A percentile compares a stretch with the other conserved stretches of the same genome.
Conservation (phyloP, 2,329 filamentous ascomycete genomes). For the Hypoxylon sp. region DNA sequence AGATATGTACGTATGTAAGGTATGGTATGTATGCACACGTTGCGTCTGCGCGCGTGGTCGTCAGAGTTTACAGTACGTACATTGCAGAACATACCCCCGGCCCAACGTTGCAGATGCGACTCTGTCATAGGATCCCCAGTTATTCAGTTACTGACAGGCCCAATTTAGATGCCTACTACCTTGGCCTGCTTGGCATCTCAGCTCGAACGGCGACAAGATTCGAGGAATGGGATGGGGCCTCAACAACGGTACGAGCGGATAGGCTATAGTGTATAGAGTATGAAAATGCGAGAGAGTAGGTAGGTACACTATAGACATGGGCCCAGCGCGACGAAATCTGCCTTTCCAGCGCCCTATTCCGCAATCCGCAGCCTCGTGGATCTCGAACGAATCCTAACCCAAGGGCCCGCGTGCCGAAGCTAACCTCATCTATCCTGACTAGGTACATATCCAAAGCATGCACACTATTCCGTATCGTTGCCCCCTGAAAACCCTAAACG, state of each 20-base stretch:
- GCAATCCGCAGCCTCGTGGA: constrained; percentile 26
- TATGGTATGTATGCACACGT: constrained; percentile 13
- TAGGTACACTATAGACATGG: not conserved
- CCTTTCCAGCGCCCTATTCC: constrained; percentile 23
- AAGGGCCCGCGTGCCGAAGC: constrained; percentile 13
- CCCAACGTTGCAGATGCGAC: constrained; percentile 20
- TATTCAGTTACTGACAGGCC: constrained; percentile 8
- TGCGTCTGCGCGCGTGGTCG: constrained; percentile 15
- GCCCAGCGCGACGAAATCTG: constrained; percentile 8
- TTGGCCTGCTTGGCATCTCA: constrained; percentile 17
- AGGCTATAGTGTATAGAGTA: constrained; percentile 1
- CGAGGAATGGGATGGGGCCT: constrained; percentile 3
- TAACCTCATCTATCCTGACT: constrained; percentile 3
- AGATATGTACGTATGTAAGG: constrained; percentile 5
- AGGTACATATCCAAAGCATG: no score
- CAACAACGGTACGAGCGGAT: not conserved
- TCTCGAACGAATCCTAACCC: constrained; percentile 17
- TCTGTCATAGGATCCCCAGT: constrained; percentile 20
- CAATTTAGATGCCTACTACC: not conserved
- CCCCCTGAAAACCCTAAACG: constrained; percentile 5
- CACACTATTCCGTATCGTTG: not conserved
- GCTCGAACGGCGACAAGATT: constrained; percentile 3
- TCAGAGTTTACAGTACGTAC: constrained; percentile 15
- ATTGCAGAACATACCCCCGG: constrained; percentile 25
- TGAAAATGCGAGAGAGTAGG: not conserved